A percentile compares a stretch with the other conserved stretches of the same genome.
These are phyloP conservation scores for Sporothrix luriei DNA, from an alignment of 2,329 filamentous ascomycete species.

Conservation along the genomic window DNA sequence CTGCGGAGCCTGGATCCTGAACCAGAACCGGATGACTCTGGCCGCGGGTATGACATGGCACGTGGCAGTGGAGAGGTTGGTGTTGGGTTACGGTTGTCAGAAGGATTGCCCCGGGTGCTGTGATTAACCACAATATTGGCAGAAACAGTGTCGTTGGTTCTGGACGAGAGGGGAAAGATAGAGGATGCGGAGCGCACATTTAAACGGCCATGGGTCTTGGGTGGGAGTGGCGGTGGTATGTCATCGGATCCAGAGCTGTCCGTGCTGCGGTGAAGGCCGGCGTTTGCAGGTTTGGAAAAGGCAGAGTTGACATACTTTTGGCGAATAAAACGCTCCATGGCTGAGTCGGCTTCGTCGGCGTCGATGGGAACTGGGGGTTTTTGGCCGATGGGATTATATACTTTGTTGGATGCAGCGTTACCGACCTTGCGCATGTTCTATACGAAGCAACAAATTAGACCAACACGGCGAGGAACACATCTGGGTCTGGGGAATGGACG, in stretches of 20 bases:
- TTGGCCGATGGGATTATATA: conserved; percentile 83
- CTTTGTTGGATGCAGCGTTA: conserved; percentile 81
- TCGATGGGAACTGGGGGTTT: conserved; percentile 85
- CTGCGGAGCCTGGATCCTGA: conserved; percentile 46
- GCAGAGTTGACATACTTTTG: conserved; percentile 80
- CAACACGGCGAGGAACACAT: neutral
- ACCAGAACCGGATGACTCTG: conserved; percentile 42
- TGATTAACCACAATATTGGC: conserved; percentile 35
- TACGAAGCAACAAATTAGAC: neutral
- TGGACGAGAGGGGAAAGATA: conserved; percentile 65
- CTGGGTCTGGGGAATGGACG: neutral
- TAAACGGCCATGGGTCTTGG: conserved; percentile 66
- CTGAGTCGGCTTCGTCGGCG: conserved; percentile 86
- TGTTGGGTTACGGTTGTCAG: conserved; percentile 38
- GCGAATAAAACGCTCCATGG: conserved; percentile 93
- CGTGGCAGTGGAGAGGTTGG: conserved; percentile 42
- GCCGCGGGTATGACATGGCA: conserved; percentile 31
- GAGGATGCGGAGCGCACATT: conserved; percentile 64
- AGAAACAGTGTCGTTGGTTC: conserved; percentile 54
- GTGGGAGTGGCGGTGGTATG: conserved; percentile 62
- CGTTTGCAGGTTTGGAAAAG: conserved; percentile 33
- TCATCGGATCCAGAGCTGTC: conserved; percentile 59
- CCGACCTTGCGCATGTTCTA: conserved; percentile 94
- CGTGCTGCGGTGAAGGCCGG: conserved; percentile 45
- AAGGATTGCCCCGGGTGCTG: conserved; percentile 22